Percentiles rank a stretch among this genome's conserved stretches.
phyloP scores from a whole-genome alignment of 768 basidiomycete genomes.

The Paxillus involutus region DNA sequence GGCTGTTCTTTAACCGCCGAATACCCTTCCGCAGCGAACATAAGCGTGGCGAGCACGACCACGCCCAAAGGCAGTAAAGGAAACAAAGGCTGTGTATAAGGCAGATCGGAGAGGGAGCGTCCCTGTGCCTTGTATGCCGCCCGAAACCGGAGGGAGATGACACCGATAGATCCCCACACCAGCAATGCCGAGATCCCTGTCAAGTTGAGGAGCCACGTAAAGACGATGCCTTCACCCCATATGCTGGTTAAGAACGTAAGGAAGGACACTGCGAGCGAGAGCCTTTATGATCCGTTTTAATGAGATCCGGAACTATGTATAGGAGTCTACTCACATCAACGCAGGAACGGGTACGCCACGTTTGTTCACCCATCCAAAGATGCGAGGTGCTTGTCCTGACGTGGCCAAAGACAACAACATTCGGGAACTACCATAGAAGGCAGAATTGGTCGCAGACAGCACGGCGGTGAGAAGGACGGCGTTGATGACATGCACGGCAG shows the following conservation, averaged over 20 bases:
- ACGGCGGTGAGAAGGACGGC: constrained; percentile 67
- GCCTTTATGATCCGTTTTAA: constrained; percentile 27
- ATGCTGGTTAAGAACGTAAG: constrained; percentile 58
- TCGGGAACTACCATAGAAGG: constrained; percentile 65
- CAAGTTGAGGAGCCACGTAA: constrained; percentile 61
- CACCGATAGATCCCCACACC: constrained; percentile 61
- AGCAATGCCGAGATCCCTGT: constrained; percentile 67
- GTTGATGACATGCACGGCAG: constrained; percentile 62
- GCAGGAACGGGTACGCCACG: constrained; percentile 63
- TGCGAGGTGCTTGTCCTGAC: constrained; percentile 59
- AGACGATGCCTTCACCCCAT: constrained; percentile 55
- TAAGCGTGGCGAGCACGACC: constrained; percentile 46
- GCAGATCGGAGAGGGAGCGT: constrained; percentile 50
- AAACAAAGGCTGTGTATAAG: constrained; percentile 56
- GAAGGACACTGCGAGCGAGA: constrained; percentile 47
- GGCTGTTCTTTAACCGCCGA: constrained; percentile 44
- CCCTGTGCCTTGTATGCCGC: constrained; percentile 57
- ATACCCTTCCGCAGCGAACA: constrained; percentile 59
- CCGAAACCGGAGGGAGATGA: constrained; percentile 61
- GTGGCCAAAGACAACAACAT: constrained; percentile 63
- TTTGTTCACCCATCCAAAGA: constrained; percentile 65
- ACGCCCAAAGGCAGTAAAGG: constrained; percentile 53
- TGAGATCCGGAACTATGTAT: constrained; percentile 11
- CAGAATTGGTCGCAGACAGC: constrained; percentile 62
- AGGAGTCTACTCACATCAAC: constrained; percentile 40